These are phyloP conservation scores for Scorias spongiosa DNA, from an alignment of 2,329 filamentous ascomycete genomes.

Conservation along the genomic window DNA sequence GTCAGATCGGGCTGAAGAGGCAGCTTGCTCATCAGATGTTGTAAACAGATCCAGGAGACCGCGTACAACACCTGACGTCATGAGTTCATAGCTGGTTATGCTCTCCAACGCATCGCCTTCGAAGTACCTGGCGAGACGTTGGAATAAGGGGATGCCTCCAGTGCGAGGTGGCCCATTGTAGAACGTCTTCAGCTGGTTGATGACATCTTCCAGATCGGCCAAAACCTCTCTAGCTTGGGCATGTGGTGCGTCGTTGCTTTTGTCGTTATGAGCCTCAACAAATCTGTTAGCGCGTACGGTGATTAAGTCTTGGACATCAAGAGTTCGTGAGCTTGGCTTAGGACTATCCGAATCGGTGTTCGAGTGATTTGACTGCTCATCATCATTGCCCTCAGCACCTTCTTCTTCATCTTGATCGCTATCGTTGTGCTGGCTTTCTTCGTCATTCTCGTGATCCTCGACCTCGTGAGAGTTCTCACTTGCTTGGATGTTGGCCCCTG, in stretches of 20 bases:
- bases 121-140: slow-evolving; percentile 66
- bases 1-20: slow-evolving; percentile 52
- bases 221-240: slow-evolving; percentile 66
- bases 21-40: slow-evolving; percentile 43
- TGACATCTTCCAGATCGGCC: slow-evolving; percentile 54
- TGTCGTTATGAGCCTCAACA: slow-evolving; percentile 65
- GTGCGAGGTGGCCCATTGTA: slow-evolving; percentile 36
- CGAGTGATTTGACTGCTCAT: slow-evolving; percentile 41
- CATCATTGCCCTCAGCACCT: slow-evolving; percentile 31
- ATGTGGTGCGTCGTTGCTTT: slow-evolving; percentile 58
- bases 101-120: slow-evolving; percentile 78
- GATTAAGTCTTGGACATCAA: slow-evolving; percentile 56
- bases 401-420: slow-evolving; percentile 22
- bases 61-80: slow-evolving; percentile 79
- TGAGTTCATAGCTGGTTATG: slow-evolving; percentile 86
- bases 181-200: slow-evolving; percentile 54
- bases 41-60: slow-evolving; percentile 71
- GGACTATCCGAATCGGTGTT: slow-evolving; percentile 29
- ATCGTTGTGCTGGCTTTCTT: slow-evolving; percentile 31
- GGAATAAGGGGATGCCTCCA: slow-evolving; percentile 45
- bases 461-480: slow-evolving; percentile 13
- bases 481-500: slow-evolving; percentile 9
- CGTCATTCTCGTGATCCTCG: slow-evolving; percentile 8
- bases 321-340: slow-evolving; percentile 10
- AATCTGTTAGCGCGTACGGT: slow-evolving; percentile 67